A percentile compares a stretch with the other conserved stretches of the same genome.
These are phyloP conservation scores for Torulaspora microellipsoides DNA, from an alignment of 805 yeast species.

Conservation along the genomic window DNA sequence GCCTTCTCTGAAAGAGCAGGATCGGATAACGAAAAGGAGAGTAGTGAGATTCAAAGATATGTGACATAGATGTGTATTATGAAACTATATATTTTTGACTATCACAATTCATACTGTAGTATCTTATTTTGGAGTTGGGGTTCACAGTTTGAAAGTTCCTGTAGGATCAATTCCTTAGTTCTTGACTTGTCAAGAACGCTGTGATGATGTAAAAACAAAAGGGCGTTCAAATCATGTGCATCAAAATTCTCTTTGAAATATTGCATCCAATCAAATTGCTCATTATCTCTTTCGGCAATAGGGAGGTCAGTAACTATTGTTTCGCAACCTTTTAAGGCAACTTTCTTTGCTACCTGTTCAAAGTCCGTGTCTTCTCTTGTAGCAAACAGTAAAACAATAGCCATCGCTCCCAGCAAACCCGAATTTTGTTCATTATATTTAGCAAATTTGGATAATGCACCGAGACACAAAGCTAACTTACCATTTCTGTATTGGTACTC, in stretches of 20 bases:
- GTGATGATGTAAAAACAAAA: conserved; percentile 20
- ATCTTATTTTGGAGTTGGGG: conserved; percentile 25
- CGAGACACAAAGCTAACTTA: conserved; percentile 31
- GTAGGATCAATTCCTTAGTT: conserved; percentile 21
- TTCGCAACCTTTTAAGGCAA: conserved; percentile 30
- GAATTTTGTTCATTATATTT: conserved; percentile 17
- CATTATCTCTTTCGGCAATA: conserved; percentile 16
- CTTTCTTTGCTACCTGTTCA: conserved; percentile 31
- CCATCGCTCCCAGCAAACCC: conserved; percentile 28
- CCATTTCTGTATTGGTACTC: conserved; percentile 27
- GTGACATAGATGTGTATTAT: too few relatives aligned
- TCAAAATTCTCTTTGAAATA: conserved; percentile 19
- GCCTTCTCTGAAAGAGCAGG: too few relatives aligned
- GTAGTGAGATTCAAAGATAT: too few relatives aligned
- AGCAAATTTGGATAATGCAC: conserved; percentile 25
- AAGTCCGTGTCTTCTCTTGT: conserved; percentile 19
- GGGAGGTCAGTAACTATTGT: conserved; percentile 21
- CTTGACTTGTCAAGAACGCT: conserved; percentile 5
- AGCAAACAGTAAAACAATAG: conserved; percentile 22
- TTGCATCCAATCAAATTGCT: conserved; percentile 23
- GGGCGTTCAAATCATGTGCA: conserved; percentile 11
- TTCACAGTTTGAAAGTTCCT: conserved; percentile 18
- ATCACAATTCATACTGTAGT: conserved; percentile 27
- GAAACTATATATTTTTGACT: too few relatives aligned
- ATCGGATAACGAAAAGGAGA: too few relatives aligned